These are phyloP conservation scores for Flaveria linearis DNA, from an alignment of 129 eudicot genomes.

Conservation along the genomic window DNA sequence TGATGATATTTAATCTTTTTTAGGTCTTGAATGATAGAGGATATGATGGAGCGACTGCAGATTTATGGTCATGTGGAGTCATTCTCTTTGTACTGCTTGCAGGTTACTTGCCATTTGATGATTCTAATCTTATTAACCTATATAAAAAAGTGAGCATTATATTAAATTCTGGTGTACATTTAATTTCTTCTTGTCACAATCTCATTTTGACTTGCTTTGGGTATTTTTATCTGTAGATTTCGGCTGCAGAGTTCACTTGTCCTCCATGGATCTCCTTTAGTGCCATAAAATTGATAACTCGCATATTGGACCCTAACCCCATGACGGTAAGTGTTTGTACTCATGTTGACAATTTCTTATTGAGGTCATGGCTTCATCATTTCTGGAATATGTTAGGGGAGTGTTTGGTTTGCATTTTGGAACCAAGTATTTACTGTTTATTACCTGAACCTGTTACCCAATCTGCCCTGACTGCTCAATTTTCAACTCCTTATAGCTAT, in stretches of 20 bases:
- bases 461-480: no score
- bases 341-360: not conserved
- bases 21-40: slow-evolving; percentile 91
- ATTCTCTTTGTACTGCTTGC: slow-evolving; percentile 96
- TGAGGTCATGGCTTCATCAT: not conserved
- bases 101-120: slow-evolving; percentile 99
- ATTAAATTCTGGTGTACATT: not conserved
- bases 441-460: no score
- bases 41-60: slow-evolving; percentile 96
- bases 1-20: not conserved
- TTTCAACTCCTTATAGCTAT: no score
- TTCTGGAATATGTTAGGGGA: no score
- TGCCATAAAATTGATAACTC: slow-evolving; percentile 76
- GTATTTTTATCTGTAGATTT: slow-evolving; percentile 54
- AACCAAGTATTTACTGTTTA: no score
- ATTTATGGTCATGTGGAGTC: slow-evolving; percentile 99
- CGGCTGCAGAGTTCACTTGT: slow-evolving; percentile 86
- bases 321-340: slow-evolving; percentile 57
- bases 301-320: slow-evolving; percentile 89
- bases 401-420: no score
- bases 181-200: slow-evolving; percentile 1
- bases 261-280: slow-evolving; percentile 96
- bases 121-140: slow-evolving; percentile 91
- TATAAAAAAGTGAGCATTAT: slow-evolving; percentile 86
- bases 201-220: slow-evolving; percentile 16